phyloP scores from a whole-genome alignment of 2,329 filamentous ascomycete genomes.

The Fusarium secorum region DNA sequence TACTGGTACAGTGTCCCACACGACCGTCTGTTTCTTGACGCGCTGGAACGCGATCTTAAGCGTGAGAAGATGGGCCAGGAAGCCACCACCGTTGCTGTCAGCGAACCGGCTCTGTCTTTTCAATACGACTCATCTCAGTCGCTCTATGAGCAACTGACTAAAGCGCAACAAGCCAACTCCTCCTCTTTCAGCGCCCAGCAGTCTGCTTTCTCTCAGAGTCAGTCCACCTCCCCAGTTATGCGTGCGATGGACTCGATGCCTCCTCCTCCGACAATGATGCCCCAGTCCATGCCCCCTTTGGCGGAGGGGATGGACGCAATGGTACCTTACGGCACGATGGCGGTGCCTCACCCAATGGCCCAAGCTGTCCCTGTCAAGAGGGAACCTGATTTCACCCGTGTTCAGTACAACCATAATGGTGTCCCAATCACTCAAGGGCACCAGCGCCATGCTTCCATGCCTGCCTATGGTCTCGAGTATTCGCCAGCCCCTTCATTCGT shows the following conservation, averaged over 20 bases:
- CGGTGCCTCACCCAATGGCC: slow-evolving; percentile 73
- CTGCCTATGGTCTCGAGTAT: slow-evolving; percentile 92
- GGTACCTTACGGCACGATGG: slow-evolving; percentile 73
- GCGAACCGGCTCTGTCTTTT: slow-evolving; percentile 96
- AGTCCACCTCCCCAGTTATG: slow-evolving; percentile 88
- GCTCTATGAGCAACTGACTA: slow-evolving; percentile 98
- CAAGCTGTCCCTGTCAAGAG: slow-evolving; percentile 79
- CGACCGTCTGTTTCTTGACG: slow-evolving; percentile 96
- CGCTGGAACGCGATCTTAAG: slow-evolving; percentile 95
- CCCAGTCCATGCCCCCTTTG: slow-evolving; percentile 64
- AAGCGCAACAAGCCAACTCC: slow-evolving; percentile 97
- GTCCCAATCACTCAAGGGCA: slow-evolving; percentile 83
- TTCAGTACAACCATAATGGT: slow-evolving; percentile 92
- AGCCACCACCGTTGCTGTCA: slow-evolving; percentile 94
- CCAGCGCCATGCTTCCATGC: slow-evolving; percentile 98
- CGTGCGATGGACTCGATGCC: slow-evolving; percentile 94
- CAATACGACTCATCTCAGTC: slow-evolving; percentile 99
- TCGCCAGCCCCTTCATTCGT: slow-evolving; percentile 97
- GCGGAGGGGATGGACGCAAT: slow-evolving; percentile 75
- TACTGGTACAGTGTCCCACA: slow-evolving; percentile 99
- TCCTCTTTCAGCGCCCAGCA: slow-evolving; percentile 91
- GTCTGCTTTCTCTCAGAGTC: slow-evolving; percentile 74
- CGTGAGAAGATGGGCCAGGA: slow-evolving; percentile 99
- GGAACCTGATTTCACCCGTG: slow-evolving; percentile 81
- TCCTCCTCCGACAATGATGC: slow-evolving; percentile 84